phyloP scores from a whole-genome alignment of 495 filamentous ascomycete genomes.

The Apiosordaria backusii region DNA sequence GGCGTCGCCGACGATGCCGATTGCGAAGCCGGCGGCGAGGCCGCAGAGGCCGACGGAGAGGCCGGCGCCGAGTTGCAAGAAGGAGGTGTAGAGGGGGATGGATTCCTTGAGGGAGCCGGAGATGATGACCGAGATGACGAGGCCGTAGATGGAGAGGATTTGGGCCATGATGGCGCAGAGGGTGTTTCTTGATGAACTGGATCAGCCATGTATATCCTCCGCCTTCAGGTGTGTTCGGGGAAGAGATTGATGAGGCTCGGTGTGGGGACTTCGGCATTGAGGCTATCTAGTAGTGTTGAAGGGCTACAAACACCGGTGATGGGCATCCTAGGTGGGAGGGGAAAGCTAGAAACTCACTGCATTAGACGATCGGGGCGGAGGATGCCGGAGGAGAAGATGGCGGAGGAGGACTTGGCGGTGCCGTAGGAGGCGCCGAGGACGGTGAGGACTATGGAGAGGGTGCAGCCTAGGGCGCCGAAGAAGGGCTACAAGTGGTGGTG shows the following conservation, averaged over 20 bases:
- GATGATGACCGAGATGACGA: conserved; percentile 49
- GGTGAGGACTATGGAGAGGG: conserved; percentile 63
- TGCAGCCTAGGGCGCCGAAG: conserved; percentile 49
- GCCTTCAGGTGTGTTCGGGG: too few species aligned
- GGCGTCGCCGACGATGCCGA: conserved; percentile 86
- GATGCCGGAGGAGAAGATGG: conserved; percentile 64
- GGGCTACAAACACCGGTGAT: too few species aligned
- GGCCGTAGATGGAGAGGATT: conserved; percentile 61
- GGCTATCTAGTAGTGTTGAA: too few species aligned
- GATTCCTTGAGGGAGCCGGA: conserved; percentile 42
- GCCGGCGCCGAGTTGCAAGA: conserved; percentile 47
- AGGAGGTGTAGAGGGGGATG: conserved; percentile 44
- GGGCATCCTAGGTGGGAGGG: too few species aligned
- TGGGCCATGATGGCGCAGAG: conserved; percentile 73
- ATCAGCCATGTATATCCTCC: too few species aligned
- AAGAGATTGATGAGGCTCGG: too few species aligned
- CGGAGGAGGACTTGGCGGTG: conserved; percentile 77
- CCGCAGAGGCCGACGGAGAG: conserved; percentile 51
- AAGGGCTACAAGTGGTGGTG: conserved; percentile 34
- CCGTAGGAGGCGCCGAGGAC: conserved; percentile 87
- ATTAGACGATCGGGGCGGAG: conserved; percentile 75
- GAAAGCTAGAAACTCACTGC: too few species aligned
- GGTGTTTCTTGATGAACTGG: too few species aligned
- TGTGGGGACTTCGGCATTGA: too few species aligned
- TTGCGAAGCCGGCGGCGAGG: conserved; percentile 83